Base-by-base conservation (phyloP, 495 filamentous ascomycete species). In the Xylaria telfairii region DNA sequence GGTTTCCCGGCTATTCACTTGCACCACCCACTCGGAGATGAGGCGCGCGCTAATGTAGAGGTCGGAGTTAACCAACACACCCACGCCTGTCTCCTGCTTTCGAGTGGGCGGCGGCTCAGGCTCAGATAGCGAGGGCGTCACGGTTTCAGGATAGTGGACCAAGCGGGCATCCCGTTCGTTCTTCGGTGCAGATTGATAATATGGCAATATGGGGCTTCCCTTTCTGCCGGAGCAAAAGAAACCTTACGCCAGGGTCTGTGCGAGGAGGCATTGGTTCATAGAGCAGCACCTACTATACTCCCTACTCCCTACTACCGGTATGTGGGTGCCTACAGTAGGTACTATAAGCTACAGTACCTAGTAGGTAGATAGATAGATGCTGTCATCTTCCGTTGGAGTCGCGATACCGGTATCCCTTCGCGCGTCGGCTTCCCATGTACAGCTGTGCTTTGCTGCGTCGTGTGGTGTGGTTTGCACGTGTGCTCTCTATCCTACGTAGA, bases 61-160 rank as follows among this genome's bases (percentile, higher is more conserved):
- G 54, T 41, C 39, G n/a, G n/a, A n/a, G n/a, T n/a, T n/a, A n/a
- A n/a, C n/a, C n/a, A n/a, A n/a, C n/a, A n/a, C n/a, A n/a, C n/a
- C n/a, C n/a, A n/a, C n/a, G n/a, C n/a, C n/a, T n/a, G n/a, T n/a
- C n/a, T 47, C 17, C n/a, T 49, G n/a, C 46, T 49, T n/a, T 49
- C 46, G 46, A 49, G 46, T 54, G 51, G 51, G 24, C 51, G 1
- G 51, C 26, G 26, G 51, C 19, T 15, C 1, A 17, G 13, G n/a
- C 49, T 8, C 2, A 24, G 24, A 26, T 12, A 53, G 13, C 10
- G 59, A 62, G 37, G 47, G 64, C 30, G 32, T 54, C 47, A 28
- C 64, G 21, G 64, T 66, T 66, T 66, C 64, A 66, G 42, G 46
- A 54, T 8, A n/a, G 64, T 66, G 64, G 64, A 54, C 21, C n/a